Evolutionary conservation across 441 rosid species (phyloP).

Genomic region (Bruguiera hainesii): DNA sequence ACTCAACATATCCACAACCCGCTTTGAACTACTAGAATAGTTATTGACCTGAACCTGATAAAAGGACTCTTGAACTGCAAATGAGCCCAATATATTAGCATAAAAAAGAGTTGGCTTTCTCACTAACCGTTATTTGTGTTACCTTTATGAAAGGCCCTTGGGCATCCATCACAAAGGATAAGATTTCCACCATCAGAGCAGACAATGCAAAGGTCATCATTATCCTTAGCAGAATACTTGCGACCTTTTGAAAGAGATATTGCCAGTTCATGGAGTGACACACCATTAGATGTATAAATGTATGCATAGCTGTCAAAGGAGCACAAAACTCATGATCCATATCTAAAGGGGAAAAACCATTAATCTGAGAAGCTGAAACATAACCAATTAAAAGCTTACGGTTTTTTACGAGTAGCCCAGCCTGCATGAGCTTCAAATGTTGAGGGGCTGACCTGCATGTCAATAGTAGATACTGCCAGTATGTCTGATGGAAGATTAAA

Average conservation of each 20-base stretch:
- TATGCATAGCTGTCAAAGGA: slow-evolving; percentile 67
- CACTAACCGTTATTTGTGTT: slow-evolving; percentile 18
- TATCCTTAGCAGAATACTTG: slow-evolving; percentile 69
- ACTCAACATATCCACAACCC: too few relatives aligned
- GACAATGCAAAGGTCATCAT: slow-evolving; percentile 76
- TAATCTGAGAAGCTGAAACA: slow-evolving; percentile 10
- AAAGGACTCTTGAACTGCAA: too few relatives aligned
- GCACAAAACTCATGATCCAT: slow-evolving; percentile 10
- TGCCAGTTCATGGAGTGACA: slow-evolving; percentile 95
- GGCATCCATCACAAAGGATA: slow-evolving; percentile 86
- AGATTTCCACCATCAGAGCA: slow-evolving; percentile 88
- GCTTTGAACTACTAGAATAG: too few relatives aligned
- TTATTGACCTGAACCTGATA: too few relatives aligned
- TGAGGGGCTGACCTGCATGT: slow-evolving; percentile 93
- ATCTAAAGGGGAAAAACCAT: not conserved
- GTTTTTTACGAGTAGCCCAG: slow-evolving; percentile 95
- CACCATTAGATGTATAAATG: slow-evolving; percentile 92
- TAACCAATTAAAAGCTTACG: slow-evolving; percentile 46
- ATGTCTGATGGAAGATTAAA: slow-evolving; percentile 9
- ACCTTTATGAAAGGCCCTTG: slow-evolving; percentile 98
- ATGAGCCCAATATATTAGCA: too few relatives aligned
- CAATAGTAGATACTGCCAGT: slow-evolving; percentile 19
- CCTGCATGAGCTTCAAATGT: slow-evolving; percentile 98
- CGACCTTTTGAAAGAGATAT: slow-evolving; percentile 77
- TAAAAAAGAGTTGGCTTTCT: slow-evolving; percentile 12